These are phyloP conservation scores for Mycosarcoma maydis DNA, from an alignment of 1,284 basidiomycete genomes.

Conservation along the genomic window DNA sequence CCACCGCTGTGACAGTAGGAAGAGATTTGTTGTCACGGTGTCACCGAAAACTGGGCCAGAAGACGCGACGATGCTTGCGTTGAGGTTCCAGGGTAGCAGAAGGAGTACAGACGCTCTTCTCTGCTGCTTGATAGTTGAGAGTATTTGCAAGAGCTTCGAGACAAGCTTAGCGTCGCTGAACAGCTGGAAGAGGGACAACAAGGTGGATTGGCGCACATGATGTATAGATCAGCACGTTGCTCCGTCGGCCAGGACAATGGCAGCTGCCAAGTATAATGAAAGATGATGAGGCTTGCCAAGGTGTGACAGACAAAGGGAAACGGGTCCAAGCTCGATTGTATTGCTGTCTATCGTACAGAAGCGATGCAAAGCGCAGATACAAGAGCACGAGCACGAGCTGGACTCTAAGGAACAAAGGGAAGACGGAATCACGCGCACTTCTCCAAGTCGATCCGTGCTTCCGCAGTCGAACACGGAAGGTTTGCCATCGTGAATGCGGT, in stretches of 20 bases:
- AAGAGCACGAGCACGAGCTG: neutral
- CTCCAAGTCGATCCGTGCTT: no score
- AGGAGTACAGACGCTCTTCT: neutral
- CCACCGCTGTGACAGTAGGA: slow-evolving; percentile 1
- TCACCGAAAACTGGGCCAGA: neutral
- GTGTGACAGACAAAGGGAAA: slow-evolving; percentile 13
- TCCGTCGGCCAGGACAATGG: neutral
- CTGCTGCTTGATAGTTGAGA: no score
- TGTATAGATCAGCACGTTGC: neutral
- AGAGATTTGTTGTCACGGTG: neutral
- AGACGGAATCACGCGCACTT: neutral
- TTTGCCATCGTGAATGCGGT: no score
- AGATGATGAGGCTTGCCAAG: neutral
- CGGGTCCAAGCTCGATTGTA: slow-evolving; percentile 11
- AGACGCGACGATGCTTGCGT: neutral
- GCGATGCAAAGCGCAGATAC: slow-evolving; percentile 5
- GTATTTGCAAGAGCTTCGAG: no score
- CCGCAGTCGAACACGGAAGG: no score
- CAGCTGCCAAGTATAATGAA: neutral
- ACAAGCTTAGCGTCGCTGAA: no score
- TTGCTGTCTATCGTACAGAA: slow-evolving; percentile 11
- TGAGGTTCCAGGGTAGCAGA: neutral
- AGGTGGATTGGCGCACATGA: neutral
- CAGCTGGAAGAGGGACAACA: neutral
- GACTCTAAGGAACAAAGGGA: slow-evolving; percentile 7